Base-by-base conservation (phyloP, 73 alveolate species). In the Chromera velia region DNA sequence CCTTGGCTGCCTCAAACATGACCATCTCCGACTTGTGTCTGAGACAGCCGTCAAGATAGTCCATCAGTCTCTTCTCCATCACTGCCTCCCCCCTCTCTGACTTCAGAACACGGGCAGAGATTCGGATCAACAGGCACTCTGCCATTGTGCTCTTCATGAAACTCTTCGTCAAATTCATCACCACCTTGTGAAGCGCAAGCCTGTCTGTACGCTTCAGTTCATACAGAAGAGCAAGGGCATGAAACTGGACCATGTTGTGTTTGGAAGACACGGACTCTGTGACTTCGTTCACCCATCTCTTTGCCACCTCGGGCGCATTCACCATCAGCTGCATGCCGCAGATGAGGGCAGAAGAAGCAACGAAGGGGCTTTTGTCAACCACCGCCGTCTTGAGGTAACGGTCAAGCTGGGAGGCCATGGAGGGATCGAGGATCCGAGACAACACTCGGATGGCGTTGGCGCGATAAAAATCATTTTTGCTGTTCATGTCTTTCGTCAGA, bases 21-120 rank as follows among this genome's bases (percentile, higher is more conserved):
- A 69, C 86, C 86, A 79, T 79, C 68, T 79, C 86, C 74, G 80
- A 70, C 80, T 79, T 79, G 70, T 79, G 86, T 0, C 86, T 79
- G n/a, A 79, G 80, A 72, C 86, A 79, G 34, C 80, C 48, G 69
- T 79, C 86, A 79, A 40, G 55, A 13, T 40, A 40, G 13, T 40
- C 55, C 55, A 40, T 40, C 55, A 40, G 55, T 40, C 22, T 40
- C 55, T 13, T 40, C 13, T 40, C 55, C 55, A 4, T 4, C 22
- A 40, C 22, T 40, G 55, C 55, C 13, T 4, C 55, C 13, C 55
- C 86, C 28, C 86, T 72, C 47, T 79, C 86, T 48, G 86, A 46
- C 86, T 66, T 79, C 69, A 79, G 75, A 32, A 76, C 70, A 46
- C 70, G 86, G 4, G 86, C n/a, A n/a, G n/a, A n/a, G n/a, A n/a